A percentile compares a stretch with the other conserved stretches of the same genome.
These are phyloP conservation scores for Pleurozium schreberi DNA, from an alignment of 225 moss, liverwort and hornwort genomes.

Conservation along the genomic window DNA sequence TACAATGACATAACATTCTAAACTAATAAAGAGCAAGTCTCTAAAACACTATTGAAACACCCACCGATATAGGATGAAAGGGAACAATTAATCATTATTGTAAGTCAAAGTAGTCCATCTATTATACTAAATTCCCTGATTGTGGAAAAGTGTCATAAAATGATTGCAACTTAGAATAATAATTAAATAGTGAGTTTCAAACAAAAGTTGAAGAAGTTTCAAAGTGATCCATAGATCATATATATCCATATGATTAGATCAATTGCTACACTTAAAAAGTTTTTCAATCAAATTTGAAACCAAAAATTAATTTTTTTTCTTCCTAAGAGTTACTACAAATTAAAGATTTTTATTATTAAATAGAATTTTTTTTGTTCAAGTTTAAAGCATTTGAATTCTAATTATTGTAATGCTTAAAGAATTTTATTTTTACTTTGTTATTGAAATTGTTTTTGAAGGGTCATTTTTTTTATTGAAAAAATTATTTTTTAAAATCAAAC, in stretches of 20 bases:
- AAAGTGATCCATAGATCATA: not conserved
- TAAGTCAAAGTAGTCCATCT: not conserved
- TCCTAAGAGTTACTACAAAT: fast-evolving
- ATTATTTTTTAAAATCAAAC: not conserved
- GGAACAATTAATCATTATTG: not conserved
- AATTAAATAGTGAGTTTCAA: not conserved
- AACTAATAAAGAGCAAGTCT: not conserved
- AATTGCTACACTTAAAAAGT: not conserved
- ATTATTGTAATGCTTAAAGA: not conserved
- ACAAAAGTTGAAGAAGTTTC: not conserved
- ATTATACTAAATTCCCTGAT: not conserved
- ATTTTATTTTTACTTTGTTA: not conserved
- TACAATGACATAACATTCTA: not conserved
- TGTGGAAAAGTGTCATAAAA: not conserved
- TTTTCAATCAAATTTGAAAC: not conserved
- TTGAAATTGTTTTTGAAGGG: not conserved
- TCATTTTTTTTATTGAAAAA: not conserved
- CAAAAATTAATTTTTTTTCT: not conserved
- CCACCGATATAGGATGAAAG: not conserved
- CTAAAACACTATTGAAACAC: not conserved
- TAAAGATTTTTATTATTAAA: not conserved
- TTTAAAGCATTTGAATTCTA: not conserved
- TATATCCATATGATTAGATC: not conserved
- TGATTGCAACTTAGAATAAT: not conserved
- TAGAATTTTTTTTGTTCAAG: not conserved